Evolutionary conservation across 2,329 filamentous ascomycete genomes (phyloP).

Genomic region (Dactylellina parvicollis): DNA sequence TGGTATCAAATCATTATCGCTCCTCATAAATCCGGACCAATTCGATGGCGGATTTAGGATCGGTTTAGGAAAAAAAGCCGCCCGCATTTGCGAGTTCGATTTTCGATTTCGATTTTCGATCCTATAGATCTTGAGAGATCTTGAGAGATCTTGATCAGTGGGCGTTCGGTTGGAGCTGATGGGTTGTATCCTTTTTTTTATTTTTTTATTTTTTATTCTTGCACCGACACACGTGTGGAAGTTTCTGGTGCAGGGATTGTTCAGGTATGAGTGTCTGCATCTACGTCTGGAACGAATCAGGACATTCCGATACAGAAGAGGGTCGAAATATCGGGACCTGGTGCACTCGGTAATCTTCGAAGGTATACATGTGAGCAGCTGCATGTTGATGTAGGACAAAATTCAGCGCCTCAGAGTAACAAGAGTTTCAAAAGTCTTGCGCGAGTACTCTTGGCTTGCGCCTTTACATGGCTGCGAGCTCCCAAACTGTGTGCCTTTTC

Average conservation of each 20-base stretch:
- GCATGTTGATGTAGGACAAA: too few species aligned
- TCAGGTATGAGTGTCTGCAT: not conserved
- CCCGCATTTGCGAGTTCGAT: not conserved
- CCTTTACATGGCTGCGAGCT: too few species aligned
- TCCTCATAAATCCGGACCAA: not conserved
- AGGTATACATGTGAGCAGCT: too few species aligned
- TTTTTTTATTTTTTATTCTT: not conserved
- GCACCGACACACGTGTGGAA: not conserved
- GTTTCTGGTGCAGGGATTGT: conserved; percentile 34
- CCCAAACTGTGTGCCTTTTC: too few species aligned
- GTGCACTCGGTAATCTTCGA: conserved; percentile 50
- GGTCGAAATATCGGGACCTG: conserved; percentile 40
- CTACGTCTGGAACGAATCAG: conserved; percentile 40
- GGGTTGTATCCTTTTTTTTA: not conserved
- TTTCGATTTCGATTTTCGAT: not conserved
- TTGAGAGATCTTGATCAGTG: not conserved
- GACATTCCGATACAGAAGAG: conserved; percentile 31
- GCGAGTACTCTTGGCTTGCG: too few species aligned
- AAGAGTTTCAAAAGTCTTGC: too few species aligned
- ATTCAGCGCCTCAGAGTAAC: too few species aligned
- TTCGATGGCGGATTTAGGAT: conserved; percentile 4
- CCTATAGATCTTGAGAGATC: conserved; percentile 12
- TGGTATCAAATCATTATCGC: not conserved
- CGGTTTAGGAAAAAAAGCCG: conserved; percentile 1
- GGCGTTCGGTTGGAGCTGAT: not conserved